phyloP scores from a whole-genome alignment of 2,329 filamentous ascomycete genomes.

The Aspergillus bombycis region DNA sequence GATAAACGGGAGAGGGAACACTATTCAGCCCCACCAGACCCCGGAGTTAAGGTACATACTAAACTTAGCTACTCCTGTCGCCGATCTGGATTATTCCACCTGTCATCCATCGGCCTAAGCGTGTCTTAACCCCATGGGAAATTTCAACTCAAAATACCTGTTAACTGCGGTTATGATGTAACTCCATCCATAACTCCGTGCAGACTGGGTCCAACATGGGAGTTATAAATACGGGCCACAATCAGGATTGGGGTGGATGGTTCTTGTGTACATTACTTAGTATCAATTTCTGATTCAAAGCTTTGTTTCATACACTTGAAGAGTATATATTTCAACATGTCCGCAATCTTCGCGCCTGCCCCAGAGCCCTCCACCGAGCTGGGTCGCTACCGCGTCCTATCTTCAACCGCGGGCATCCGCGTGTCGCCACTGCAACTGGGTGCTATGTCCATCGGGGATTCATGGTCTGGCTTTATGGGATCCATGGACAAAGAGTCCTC shows the following conservation, averaged over 20 bases:
- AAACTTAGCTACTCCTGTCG: neutral
- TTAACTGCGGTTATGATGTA: neutral
- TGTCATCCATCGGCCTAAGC: neutral
- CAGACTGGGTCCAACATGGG: neutral
- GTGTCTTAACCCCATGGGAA: neutral
- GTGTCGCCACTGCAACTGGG: conserved; percentile 64
- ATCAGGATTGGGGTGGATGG: neutral
- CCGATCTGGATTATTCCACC: neutral
- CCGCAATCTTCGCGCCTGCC: conserved; percentile 40
- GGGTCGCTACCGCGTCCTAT: conserved; percentile 67
- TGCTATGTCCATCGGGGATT: conserved; percentile 43
- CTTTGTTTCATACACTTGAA: neutral
- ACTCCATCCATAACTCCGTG: neutral
- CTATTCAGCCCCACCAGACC: neutral
- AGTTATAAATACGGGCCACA: neutral
- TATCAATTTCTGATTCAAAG: neutral
- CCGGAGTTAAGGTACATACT: neutral
- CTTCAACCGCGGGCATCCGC: conserved; percentile 65
- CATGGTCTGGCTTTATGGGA: conserved; percentile 60
- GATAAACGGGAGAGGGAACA: neutral
- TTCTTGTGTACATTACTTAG: neutral
- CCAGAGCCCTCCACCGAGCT: conserved; percentile 62
- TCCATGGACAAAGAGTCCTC: conserved; percentile 64
- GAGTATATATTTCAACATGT: conserved; percentile 24
- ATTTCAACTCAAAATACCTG: neutral